Base-by-base conservation (phyloP, 73 alveolate species). In the Stentor coeruleus region DNA sequence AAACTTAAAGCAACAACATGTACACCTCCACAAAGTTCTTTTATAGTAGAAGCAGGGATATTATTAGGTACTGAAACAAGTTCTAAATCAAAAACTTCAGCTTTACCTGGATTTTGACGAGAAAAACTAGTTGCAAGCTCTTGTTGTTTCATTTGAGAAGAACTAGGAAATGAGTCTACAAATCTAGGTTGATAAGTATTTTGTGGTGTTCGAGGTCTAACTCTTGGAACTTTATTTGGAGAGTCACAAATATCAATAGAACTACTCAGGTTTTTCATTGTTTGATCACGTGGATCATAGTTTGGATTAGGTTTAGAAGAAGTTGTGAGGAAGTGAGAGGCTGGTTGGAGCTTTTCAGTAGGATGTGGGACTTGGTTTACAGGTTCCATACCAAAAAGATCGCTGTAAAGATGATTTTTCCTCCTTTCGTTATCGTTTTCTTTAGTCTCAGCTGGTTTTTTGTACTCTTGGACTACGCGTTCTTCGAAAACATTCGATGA, bases 211-310 rank as follows among this genome's bases (percentile, higher is more conserved):
- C 66, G 66, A 11, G 66, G n/a, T 49, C 66, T 6, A 11, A 20
- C 66, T 11, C 66, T 6, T 11, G 66, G 6, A 11, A 20, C 6
- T 11, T 20, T 6, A 11, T 20, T 49, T 49, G 66, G 66, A 49
- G 66, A 49, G 66, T 49, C 66, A 11, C 66, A 6, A 20, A 49
- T 49, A 20, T 49, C 66, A 20, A 49, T 49, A 11, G 6, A 20
- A 49, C 28, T 11, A 11, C 28, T 11, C 20, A 49, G 20, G 28
- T 11, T 49, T 49, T 20, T 6, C 6, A 20, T 49, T 6, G 66
- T 20, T 49, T 49, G 66, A 49, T 20, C 66, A 49, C 66, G 66
- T 49, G 66, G 66, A 20, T 49, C 66, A 20, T 49, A 49, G 66
- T n/a, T 49, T 20, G 66, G 66, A 49, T n/a, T n/a, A n/a, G 66